These are phyloP conservation scores for Geranomyces michiganensis DNA, from an alignment of 192 early-diverging fungal genomes.

Conservation along the genomic window DNA sequence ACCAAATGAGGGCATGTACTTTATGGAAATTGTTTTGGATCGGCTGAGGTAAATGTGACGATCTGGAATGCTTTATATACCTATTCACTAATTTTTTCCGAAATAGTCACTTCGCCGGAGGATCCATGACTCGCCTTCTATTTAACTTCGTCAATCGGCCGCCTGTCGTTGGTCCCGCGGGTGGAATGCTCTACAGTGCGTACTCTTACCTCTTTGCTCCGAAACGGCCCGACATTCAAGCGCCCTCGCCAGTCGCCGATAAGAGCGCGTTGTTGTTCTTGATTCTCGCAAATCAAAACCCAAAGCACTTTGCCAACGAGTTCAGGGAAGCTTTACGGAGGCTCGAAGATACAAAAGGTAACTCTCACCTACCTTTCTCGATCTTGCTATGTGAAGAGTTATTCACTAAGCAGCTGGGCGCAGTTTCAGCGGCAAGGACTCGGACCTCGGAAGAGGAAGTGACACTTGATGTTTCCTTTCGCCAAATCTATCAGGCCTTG, in stretches of 20 bases:
- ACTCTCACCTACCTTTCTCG: too few species aligned
- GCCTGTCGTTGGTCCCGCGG: conserved; percentile 37
- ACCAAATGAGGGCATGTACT: conserved; percentile 55
- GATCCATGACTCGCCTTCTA: conserved; percentile 56
- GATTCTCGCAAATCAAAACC: conserved; percentile 49
- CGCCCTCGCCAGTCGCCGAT: conserved; percentile 62
- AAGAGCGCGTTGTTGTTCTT: conserved; percentile 65
- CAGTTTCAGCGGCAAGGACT: too few species aligned
- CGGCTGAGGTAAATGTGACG: conserved; percentile 52
- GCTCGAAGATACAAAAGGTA: conserved; percentile 55
- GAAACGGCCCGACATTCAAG: conserved; percentile 36
- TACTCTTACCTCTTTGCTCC: conserved; percentile 69
- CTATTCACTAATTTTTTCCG: not conserved
- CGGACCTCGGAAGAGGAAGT: conserved; percentile 12
- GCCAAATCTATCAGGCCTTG: conserved; percentile 54
- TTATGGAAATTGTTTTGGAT: conserved; percentile 66
- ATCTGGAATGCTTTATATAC: not conserved
- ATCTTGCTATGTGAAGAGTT: too few species aligned
- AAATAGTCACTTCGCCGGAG: conserved; percentile 59
- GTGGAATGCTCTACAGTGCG: conserved; percentile 63
- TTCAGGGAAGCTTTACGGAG: conserved; percentile 44
- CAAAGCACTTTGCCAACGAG: conserved; percentile 34
- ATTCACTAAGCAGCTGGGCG: too few species aligned
- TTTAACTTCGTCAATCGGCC: conserved; percentile 59
- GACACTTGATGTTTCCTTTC: conserved; percentile 45